These are phyloP conservation scores for Pleurotus tuber-regium DNA, from an alignment of 768 basidiomycete species.

Conservation along the genomic window DNA sequence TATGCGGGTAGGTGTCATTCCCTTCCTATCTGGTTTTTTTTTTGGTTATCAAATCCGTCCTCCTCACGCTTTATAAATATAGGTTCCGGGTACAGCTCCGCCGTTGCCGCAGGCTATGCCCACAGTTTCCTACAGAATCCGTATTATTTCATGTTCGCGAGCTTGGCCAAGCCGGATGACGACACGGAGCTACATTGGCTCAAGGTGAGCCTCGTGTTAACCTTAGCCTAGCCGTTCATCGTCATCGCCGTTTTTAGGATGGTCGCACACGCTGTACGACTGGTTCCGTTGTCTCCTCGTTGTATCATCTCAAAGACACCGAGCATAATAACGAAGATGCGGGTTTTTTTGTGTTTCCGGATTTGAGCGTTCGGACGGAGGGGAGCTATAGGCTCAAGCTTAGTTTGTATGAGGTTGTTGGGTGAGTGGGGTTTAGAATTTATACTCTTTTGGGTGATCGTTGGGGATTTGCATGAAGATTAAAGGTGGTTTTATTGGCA, in stretches of 20 bases:
- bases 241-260: too few species aligned
- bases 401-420: slow-evolving; percentile 86
- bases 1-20: neutral
- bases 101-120: slow-evolving; percentile 42
- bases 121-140: slow-evolving; percentile 82
- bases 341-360: slow-evolving; percentile 96
- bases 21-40: too few species aligned
- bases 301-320: slow-evolving; percentile 87
- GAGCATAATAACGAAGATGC: slow-evolving; percentile 63
- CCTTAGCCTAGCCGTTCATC: too few species aligned
- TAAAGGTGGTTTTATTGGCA: slow-evolving; percentile 71
- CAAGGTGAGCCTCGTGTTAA: slow-evolving; percentile 35
- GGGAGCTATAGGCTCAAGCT: slow-evolving; percentile 79
- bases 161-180: slow-evolving; percentile 84
- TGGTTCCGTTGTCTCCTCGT: slow-evolving; percentile 83
- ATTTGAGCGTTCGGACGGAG: slow-evolving; percentile 88
- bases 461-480: slow-evolving; percentile 90
- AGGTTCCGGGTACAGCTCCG: too few species aligned
- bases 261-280: slow-evolving; percentile 91
- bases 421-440: too few species aligned
- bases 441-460: too few species aligned
- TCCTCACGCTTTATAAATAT: too few species aligned
- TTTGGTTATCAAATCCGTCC: too few species aligned
- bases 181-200: slow-evolving; percentile 86
- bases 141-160: slow-evolving; percentile 95